Evolutionary conservation across 306 rosid genomes (phyloP), one percentile per base, ranked within the genome.

Genomic region (Heteromeles arbutifolia): DNA sequence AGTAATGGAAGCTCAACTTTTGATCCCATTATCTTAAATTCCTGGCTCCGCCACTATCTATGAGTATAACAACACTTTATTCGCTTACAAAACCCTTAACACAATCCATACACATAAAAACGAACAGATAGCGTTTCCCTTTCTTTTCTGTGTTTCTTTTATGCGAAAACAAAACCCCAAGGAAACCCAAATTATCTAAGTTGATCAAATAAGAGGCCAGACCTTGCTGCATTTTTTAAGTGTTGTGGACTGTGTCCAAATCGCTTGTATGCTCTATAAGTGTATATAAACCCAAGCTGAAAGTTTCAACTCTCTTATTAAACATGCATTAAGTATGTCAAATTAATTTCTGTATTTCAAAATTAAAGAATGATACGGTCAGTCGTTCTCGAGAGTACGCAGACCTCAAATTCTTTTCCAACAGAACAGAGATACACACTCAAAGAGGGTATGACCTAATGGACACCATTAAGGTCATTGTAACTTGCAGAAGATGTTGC

Each of bases 401-500:
- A 48, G 6, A 48, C 54, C 2, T 15, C 54, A 48, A 48, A 48
- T 15, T 48, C 21, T 15, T 48, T 48, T 17, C 54, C 3, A 6
- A 6, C 21, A 0, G 2, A 17, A 18, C 54, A 34, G 39, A 34
- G 39, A 34, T 48, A 15, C 54, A 48, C 21, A 48, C 21, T 48
- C 21, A 4, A 48, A 48, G 54, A 17, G 54, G 18, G 54, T 8
- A 31, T 21, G 14, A 28, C 28, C 21, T 21, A 62, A 62, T 15
- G 34, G 62, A 28, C 56, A 69, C 77, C 77, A 61, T 52, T 61
- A 41, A 73, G 69, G 77, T 73, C 69, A 26, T 26, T 74, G 77
- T 74, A 74, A 28, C 77, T 74, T 61, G 59, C 77, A 26, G 24
- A 69, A 69, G 67, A 69, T 48, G 79, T 74, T 74, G 77, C 77